Evolutionary conservation across 495 filamentous ascomycete genomes (phyloP), one percentile per base, ranked within the genome.

Genomic region (Penicillium herquei): DNA sequence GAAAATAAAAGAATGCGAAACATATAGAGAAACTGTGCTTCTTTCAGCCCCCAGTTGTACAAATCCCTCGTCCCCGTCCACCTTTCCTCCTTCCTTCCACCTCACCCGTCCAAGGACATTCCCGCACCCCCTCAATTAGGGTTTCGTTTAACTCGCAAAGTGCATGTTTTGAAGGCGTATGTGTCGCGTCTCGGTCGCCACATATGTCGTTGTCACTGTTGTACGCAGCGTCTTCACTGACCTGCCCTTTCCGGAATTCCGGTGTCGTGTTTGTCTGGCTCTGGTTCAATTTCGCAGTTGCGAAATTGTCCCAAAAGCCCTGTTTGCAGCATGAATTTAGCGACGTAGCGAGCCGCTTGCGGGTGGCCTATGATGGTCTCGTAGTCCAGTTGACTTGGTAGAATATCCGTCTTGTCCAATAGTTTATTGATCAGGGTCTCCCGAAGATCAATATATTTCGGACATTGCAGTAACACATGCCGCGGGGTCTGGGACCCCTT

Each of bases 251-350:
- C 44, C 31, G n/a, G 44, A 4, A 13, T 47, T 16, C 44, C n/a
- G 44, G 21, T 13, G 2, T n/a, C 7, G 32, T 32, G 44, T 32
- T 32, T 32, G 21, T 33, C 21, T 11, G 53, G 53, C 0, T 49
- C 44, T 12, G 18, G 34, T 8, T 55, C 44, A 3, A 47, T 11
- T 1, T 50, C 44, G 9, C 21, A 31, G 3, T 47, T 21, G 3
- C 44, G 44, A 30, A 53, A 53, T 13, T 58, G 45, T 1, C 45
- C 39, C 13, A 58, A 41, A 0, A 49, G 21, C 10, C 44, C 56
- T 53, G 46, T 58, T 49, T 53, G 17, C 0, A 58, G 16, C 44
- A 58, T 43, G 16, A 53, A 53, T 49, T 53, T 35, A 34, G 50
- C 43, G 33, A 52, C 26, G 18, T 49, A 53, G 49, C 43, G 42